Percentiles rank a stretch among this genome's conserved stretches.
phyloP scores from a whole-genome alignment of 2,329 filamentous ascomycete genomes.

The Dichotomopilus funicola region DNA sequence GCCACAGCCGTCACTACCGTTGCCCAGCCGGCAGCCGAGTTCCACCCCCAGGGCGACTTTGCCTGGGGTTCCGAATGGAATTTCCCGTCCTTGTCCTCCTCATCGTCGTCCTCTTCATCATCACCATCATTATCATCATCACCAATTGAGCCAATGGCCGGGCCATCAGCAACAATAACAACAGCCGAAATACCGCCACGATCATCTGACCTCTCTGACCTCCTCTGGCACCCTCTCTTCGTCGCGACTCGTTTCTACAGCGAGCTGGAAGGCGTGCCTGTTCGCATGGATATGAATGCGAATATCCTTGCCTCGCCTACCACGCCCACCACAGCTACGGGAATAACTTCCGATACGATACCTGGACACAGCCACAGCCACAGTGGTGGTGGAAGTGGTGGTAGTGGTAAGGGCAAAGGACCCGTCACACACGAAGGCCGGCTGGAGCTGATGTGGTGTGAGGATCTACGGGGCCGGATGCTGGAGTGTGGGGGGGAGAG shows the following conservation, averaged over 20 bases:
- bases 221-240: slow-evolving; percentile 38
- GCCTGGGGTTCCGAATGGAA: too few relatives aligned
- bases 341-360: too few relatives aligned
- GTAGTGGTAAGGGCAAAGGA: too few relatives aligned
- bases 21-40: too few relatives aligned
- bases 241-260: slow-evolving; percentile 38
- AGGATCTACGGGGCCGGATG: slow-evolving; percentile 37
- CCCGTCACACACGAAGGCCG: slow-evolving; percentile 4
- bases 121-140: background rate
- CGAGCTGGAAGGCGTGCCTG: background rate
- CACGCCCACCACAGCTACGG: too few relatives aligned
- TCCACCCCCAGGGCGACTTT: too few relatives aligned
- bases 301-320: too few relatives aligned
- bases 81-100: background rate
- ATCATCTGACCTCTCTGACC: slow-evolving; percentile 41
- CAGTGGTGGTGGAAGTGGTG: too few relatives aligned
- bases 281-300: too few relatives aligned
- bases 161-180: background rate
- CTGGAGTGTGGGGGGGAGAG: slow-evolving; percentile 37
- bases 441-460: slow-evolving; percentile 43
- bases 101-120: background rate
- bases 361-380: too few relatives aligned
- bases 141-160: background rate
- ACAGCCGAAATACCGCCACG: slow-evolving; percentile 22
- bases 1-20: too few relatives aligned